Percentiles rank a stretch among this genome's conserved stretches.
phyloP scores from a whole-genome alignment of 1,284 basidiomycete species.

The Pseudozyma tsukubaensis region DNA sequence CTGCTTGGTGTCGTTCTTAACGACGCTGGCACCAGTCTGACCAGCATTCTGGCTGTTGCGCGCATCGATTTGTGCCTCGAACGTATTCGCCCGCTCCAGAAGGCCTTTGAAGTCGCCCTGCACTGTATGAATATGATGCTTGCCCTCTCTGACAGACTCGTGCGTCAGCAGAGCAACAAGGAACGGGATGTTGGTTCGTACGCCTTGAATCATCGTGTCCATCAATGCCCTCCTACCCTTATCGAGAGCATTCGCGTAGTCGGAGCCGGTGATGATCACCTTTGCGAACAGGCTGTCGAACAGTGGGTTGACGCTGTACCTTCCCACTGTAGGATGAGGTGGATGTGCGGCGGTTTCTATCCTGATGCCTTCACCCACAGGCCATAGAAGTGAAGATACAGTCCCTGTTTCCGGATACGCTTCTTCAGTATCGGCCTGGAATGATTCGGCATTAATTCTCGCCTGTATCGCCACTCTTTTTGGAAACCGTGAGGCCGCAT shows the following conservation, averaged over 20 bases:
- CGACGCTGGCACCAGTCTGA: neutral
- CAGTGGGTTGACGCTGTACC: slow-evolving; percentile 28
- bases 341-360: slow-evolving; percentile 54
- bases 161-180: slow-evolving; percentile 29
- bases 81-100: neutral
- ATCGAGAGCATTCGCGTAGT: slow-evolving; percentile 19
- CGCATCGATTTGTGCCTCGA: slow-evolving; percentile 7
- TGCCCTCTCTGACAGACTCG: slow-evolving; percentile 11
- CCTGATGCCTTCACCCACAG: slow-evolving; percentile 34
- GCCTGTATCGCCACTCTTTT: slow-evolving; percentile 27
- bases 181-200: slow-evolving; percentile 38
- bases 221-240: slow-evolving; percentile 20
- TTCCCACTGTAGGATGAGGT: slow-evolving; percentile 16
- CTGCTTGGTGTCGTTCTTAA: neutral
- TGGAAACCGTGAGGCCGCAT: slow-evolving; percentile 6
- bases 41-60: neutral
- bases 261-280: slow-evolving; percentile 46
- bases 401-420: slow-evolving; percentile 26
- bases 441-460: slow-evolving; percentile 49
- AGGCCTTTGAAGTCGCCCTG: slow-evolving; percentile 8
- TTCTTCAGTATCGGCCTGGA: slow-evolving; percentile 19
- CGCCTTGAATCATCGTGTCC: slow-evolving; percentile 25
- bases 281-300: slow-evolving; percentile 60
- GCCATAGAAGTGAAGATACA: slow-evolving; percentile 30
- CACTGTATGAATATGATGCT: slow-evolving; percentile 38